These are phyloP conservation scores for Fusarium miscanthi DNA, from an alignment of 2,329 filamentous ascomycete species.

Conservation along the genomic window DNA sequence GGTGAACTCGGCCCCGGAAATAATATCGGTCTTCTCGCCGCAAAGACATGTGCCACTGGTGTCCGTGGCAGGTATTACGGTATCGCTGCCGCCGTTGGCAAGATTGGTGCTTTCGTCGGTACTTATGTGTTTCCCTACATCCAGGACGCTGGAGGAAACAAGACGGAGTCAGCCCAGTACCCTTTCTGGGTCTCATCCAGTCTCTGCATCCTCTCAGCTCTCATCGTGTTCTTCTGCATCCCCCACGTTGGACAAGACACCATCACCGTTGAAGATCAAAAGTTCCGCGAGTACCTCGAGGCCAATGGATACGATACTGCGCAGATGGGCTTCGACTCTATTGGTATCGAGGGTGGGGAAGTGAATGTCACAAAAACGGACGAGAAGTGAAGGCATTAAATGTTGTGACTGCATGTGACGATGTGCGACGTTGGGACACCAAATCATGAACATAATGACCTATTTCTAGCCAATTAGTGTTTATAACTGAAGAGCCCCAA, in stretches of 20 bases:
- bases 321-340: constrained; percentile 59
- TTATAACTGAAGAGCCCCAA: not conserved
- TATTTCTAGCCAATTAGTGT: not conserved
- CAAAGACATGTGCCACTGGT: constrained; percentile 88
- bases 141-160: constrained; percentile 66
- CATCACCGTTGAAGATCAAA: constrained; percentile 79
- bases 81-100: constrained; percentile 77
- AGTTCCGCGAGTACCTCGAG: constrained; percentile 80
- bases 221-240: constrained; percentile 68
- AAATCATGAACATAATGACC: not conserved
- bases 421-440: not conserved
- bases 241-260: constrained; percentile 88
- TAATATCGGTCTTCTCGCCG: constrained; percentile 88
- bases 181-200: constrained; percentile 88
- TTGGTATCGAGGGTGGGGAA: constrained; percentile 30
- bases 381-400: constrained; percentile 11
- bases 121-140: constrained; percentile 85
- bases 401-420: not conserved
- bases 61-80: constrained; percentile 82
- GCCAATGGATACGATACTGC: constrained; percentile 79
- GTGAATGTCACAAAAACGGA: constrained; percentile 11
- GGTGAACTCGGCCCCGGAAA: constrained; percentile 80
- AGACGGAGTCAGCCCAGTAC: constrained; percentile 75
- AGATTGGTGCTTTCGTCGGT: constrained; percentile 86
- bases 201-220: constrained; percentile 80